Conservation (phyloP, 202 grass and related monocot species). For the Dendrocalamus latiflorus region DNA sequence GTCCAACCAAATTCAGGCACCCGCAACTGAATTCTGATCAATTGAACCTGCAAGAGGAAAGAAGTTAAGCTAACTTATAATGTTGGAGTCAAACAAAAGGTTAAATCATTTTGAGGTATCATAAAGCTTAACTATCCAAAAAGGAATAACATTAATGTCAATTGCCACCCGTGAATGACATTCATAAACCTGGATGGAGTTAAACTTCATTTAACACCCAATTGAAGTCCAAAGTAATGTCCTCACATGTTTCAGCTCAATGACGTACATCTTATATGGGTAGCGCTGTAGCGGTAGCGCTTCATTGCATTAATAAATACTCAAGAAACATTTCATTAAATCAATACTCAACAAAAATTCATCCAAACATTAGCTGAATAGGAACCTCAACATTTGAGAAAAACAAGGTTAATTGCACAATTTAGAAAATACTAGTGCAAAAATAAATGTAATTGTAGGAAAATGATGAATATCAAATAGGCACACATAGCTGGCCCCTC, state of each 20-base stretch:
- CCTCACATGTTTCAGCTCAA: neutral
- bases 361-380: neutral
- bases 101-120: neutral
- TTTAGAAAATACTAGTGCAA: neutral
- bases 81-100: neutral
- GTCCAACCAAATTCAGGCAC: conserved; percentile 93
- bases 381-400: neutral
- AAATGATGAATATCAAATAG: neutral
- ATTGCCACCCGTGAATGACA: neutral
- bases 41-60: conserved; percentile 53
- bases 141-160: neutral
- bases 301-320: neutral
- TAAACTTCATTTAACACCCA: neutral
- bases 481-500: neutral
- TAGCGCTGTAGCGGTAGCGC: neutral
- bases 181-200: neutral
- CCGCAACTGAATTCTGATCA: conserved; percentile 66
- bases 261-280: neutral
- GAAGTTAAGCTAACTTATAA: neutral
- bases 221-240: neutral
- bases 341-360: neutral
- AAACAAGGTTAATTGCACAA: neutral
- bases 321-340: neutral
- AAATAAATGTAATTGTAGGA: neutral
- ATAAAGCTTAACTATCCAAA: neutral